Evolutionary conservation across 2,329 filamentous ascomycete genomes (phyloP), one percentile per base, ranked within the genome.

Genomic region (Talaromyces sp.): DNA sequence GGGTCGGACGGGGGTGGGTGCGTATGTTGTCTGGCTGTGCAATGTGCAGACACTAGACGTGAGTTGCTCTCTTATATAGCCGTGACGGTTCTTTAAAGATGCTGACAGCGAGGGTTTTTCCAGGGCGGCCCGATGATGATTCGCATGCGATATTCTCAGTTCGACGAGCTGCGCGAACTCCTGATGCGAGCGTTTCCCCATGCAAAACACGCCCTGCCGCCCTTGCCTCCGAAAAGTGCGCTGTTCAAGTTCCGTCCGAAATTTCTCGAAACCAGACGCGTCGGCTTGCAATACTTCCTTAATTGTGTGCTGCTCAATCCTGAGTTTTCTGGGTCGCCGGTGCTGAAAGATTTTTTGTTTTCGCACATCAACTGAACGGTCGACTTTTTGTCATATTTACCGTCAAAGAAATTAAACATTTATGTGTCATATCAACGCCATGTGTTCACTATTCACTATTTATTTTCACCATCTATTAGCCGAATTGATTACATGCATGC

Each of bases 21-120:
- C 93, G 1, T 99, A 98, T 77, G 91, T 97, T 1, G 92, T 96
- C 8, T 99, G 91, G 90, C 95, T 91, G 71, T 92, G 95, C 69
- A 86, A 83, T 54, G 90, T 99, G 51, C 87, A 95, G 73, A 97
- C 92, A 3, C 78, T 98, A 56, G 89, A 86, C 74, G 91, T 93
- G 72, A 73, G 86, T 82, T 21, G 11, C 11, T 13, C 9, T 17
- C 11, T 26, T 57, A 11, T 14, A 19, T 10, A 35, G 24, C 0
- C 7, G 7, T 11, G n/a, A n/a, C n/a, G n/a, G n/a, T n/a, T n/a
- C n/a, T n/a, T n/a, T n/a, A 21, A 24, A 5, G 13, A 50, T 62
- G 56, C 55, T 71, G 59, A 69, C 65, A 64, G 62, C 58, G 17
- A 6, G 14, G n/a, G 5, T 38, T 35, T 35, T 53, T 63, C 24